Conservation (phyloP, 768 basidiomycete species). For the Podaxis sp. region DNA sequence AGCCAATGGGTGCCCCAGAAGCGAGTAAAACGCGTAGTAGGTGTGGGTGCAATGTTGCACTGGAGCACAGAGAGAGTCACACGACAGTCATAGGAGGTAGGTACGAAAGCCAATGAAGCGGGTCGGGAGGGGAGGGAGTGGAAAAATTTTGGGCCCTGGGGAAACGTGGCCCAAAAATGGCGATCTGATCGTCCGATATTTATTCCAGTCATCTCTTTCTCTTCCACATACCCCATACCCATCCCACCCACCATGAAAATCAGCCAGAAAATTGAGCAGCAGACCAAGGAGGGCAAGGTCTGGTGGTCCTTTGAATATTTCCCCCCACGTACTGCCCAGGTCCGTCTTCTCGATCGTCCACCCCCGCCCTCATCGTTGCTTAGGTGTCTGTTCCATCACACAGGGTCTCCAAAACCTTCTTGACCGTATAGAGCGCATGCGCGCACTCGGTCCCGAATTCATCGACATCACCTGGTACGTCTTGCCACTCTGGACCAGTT, state of each 20-base stretch:
- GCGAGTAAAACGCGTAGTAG: neutral
- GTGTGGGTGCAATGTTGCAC: neutral
- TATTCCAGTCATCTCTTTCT: conserved; percentile 23
- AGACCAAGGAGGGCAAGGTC: conserved; percentile 78
- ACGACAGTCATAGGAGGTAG: conserved; percentile 7
- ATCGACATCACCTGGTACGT: conserved; percentile 94
- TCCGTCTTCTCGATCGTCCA: conserved; percentile 29
- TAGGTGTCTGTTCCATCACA: conserved; percentile 1
- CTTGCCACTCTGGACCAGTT: neutral
- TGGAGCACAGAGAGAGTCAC: neutral
- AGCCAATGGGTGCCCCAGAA: neutral
- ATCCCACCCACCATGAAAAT: conserved; percentile 73
- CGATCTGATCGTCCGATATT: conserved; percentile 18
- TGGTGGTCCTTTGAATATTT: conserved; percentile 99
- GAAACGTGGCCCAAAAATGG: conserved; percentile 29
- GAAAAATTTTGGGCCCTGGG: conserved; percentile 17
- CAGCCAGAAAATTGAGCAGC: conserved; percentile 88
- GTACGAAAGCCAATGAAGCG: conserved; percentile 2
- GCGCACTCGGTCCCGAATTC: conserved; percentile 92
- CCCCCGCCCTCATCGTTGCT: neutral
- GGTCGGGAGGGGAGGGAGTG: neutral
- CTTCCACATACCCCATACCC: conserved; percentile 18
- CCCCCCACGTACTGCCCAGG: conserved; percentile 93
- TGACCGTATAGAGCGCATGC: conserved; percentile 99
- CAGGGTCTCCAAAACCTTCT: conserved; percentile 94